Evolutionary conservation across 805 yeast species (phyloP).

Genomic region (Ogataea henricii): DNA sequence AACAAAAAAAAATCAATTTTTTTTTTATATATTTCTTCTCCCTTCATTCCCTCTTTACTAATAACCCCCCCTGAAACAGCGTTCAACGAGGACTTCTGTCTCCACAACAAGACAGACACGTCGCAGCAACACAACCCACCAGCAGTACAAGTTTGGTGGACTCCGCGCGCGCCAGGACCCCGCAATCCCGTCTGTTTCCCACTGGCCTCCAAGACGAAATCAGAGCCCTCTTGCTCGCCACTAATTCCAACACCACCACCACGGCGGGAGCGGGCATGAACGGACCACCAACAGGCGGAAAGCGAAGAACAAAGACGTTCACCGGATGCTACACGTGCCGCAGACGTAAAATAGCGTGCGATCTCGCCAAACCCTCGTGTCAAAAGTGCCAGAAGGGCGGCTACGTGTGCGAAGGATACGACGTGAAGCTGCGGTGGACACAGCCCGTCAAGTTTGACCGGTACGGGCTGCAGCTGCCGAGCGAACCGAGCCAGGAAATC

Average conservation of each 20-base stretch:
- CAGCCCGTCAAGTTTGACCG: constrained; percentile 52
- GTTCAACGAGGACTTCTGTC: too few species aligned
- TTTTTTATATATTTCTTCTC: too few species aligned
- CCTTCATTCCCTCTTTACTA: too few species aligned
- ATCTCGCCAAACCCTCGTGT: constrained; percentile 69
- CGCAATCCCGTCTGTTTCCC: too few species aligned
- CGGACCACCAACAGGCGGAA: constrained; percentile 6
- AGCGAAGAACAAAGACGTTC: constrained; percentile 65
- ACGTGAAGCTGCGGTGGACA: constrained; percentile 80
- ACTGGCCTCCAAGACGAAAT: too few species aligned
- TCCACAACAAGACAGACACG: too few species aligned
- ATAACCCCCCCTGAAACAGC: too few species aligned
- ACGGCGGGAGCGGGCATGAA: background rate
- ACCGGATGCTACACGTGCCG: constrained; percentile 91
- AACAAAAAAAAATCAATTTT: background rate
- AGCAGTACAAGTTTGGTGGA: too few species aligned
- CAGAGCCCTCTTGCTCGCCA: too few species aligned
- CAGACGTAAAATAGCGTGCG: constrained; percentile 78
- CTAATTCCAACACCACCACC: too few species aligned
- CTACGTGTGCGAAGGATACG: constrained; percentile 78
- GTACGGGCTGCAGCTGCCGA: constrained; percentile 43
- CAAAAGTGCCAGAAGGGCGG: constrained; percentile 68
- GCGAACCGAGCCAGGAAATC: constrained; percentile 36
- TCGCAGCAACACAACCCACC: too few species aligned
- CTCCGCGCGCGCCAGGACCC: too few species aligned